These are phyloP conservation scores for Colletotrichum melonis DNA, from an alignment of 2,329 filamentous ascomycete species.

Conservation along the genomic window DNA sequence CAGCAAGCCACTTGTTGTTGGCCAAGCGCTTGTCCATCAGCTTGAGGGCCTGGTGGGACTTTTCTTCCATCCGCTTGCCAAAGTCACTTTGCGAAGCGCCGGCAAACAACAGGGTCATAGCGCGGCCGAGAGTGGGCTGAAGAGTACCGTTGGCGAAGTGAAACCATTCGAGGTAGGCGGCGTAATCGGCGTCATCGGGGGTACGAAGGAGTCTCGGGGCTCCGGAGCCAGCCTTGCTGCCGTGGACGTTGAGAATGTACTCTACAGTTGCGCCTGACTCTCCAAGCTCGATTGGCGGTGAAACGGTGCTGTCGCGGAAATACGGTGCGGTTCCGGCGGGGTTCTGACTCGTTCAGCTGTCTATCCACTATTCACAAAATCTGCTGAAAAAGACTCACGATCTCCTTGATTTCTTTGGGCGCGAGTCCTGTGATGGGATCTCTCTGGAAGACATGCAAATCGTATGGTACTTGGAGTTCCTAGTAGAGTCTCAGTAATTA, in stretches of 20 bases:
- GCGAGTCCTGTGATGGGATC: constrained; percentile 25
- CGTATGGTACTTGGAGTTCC: constrained; percentile 34
- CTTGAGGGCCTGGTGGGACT: constrained; percentile 34
- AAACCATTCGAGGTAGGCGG: constrained; percentile 74
- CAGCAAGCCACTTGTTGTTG: constrained; percentile 66
- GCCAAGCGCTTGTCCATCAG: constrained; percentile 61
- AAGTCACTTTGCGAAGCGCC: constrained; percentile 41
- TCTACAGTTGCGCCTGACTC: constrained; percentile 71
- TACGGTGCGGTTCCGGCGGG: constrained; percentile 68
- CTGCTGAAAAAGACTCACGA: not conserved
- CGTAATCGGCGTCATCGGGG: constrained; percentile 57
- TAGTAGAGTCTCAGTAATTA: not conserved
- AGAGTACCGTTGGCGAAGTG: constrained; percentile 65
- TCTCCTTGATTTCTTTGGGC: constrained; percentile 24
- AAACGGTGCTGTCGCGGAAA: constrained; percentile 66
- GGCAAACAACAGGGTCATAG: constrained; percentile 43
- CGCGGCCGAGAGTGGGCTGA: constrained; percentile 49
- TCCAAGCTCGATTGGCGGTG: constrained; percentile 52
- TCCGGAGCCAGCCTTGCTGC: constrained; percentile 35
- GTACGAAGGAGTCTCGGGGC: constrained; percentile 58
- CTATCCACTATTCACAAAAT: not conserved
- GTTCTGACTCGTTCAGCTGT: constrained; percentile 42
- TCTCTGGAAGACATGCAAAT: constrained; percentile 26
- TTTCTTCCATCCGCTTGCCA: constrained; percentile 5
- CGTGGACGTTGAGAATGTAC: constrained; percentile 69